phyloP scores from a whole-genome alignment of 495 filamentous ascomycete genomes.

The Penicillium silybi region DNA sequence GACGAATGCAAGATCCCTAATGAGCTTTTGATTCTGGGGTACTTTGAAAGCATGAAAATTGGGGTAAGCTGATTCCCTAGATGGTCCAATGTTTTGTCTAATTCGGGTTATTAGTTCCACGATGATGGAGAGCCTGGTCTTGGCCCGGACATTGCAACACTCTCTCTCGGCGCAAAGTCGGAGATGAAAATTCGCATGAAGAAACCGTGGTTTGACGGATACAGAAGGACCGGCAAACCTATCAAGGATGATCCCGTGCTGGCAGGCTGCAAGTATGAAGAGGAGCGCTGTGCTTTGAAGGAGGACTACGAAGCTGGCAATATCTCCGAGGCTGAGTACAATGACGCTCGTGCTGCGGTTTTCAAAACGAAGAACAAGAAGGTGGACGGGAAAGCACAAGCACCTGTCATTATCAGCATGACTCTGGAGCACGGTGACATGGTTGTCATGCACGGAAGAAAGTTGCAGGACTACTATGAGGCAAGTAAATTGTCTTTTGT shows the following conservation, averaged over 20 bases:
- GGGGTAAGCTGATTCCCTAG: slow-evolving; percentile 45
- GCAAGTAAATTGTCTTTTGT: slow-evolving; percentile 34
- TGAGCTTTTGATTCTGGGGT: slow-evolving; percentile 71
- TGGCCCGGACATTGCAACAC: slow-evolving; percentile 69
- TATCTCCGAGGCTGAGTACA: slow-evolving; percentile 19
- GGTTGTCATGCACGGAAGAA: slow-evolving; percentile 73
- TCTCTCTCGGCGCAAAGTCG: slow-evolving; percentile 68
- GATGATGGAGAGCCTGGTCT: slow-evolving; percentile 79
- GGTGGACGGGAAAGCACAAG: slow-evolving; percentile 5
- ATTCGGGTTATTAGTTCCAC: slow-evolving; percentile 58
- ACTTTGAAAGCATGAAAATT: slow-evolving; percentile 67
- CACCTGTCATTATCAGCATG: slow-evolving; percentile 24
- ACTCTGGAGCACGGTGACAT: slow-evolving; percentile 72
- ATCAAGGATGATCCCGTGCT: slow-evolving; percentile 27
- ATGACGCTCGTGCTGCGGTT: slow-evolving; percentile 8
- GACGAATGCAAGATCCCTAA: slow-evolving; percentile 46
- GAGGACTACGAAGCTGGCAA: slow-evolving; percentile 17
- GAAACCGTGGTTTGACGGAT: slow-evolving; percentile 44
- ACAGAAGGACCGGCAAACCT: slow-evolving; percentile 21
- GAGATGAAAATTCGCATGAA: slow-evolving; percentile 72
- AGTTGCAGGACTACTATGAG: slow-evolving; percentile 70
- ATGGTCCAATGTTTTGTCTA: slow-evolving; percentile 1
- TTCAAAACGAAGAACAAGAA: slow-evolving; percentile 5
- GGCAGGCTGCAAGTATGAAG: slow-evolving; percentile 34
- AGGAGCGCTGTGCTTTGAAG: slow-evolving; percentile 37